These are phyloP conservation scores for Plectosphaerella sp. DNA, from an alignment of 2,329 filamentous ascomycete species.

Conservation along the genomic window DNA sequence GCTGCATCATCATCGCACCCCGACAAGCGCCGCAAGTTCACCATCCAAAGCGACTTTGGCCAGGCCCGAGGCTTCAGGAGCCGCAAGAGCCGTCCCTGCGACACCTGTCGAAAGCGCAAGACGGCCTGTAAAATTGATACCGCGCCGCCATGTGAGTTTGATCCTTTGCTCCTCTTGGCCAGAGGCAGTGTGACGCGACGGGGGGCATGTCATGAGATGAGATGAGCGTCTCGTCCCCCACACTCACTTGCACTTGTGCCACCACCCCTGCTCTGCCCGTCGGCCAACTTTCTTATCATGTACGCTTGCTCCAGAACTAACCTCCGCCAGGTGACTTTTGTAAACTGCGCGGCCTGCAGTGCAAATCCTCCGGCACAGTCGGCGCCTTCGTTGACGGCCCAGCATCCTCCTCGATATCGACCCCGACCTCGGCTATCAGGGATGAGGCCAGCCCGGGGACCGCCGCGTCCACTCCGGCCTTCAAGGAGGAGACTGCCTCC, in stretches of 20 bases:
- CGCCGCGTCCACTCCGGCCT: too few relatives aligned
- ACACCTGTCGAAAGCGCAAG: conserved; percentile 38
- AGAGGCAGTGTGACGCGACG: neutral
- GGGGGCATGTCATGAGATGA: too few relatives aligned
- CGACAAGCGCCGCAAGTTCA: conserved; percentile 28
- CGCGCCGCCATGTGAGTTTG: conserved; percentile 36
- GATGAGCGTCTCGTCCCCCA: too few relatives aligned
- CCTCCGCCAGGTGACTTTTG: conserved; percentile 23
- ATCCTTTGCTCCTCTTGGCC: too few relatives aligned
- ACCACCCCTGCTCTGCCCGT: neutral
- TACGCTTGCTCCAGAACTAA: neutral
- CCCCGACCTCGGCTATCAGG: too few relatives aligned
- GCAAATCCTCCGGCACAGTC: conserved; percentile 21
- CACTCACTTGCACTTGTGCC: neutral
- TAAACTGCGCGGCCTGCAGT: conserved; percentile 21
- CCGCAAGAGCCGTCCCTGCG: conserved; percentile 41
- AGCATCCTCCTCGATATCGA: too few relatives aligned
- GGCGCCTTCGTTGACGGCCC: too few relatives aligned
- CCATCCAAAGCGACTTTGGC: conserved; percentile 36
- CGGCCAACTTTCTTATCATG: neutral
- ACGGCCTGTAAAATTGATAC: conserved; percentile 41
- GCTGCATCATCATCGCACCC: neutral
- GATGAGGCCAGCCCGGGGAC: too few relatives aligned
- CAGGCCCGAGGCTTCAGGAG: conserved; percentile 33
- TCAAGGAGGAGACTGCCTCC: too few relatives aligned